Evolutionary conservation across 139 green algal genomes (phyloP).

Genomic region (Desmodesmus armatus): DNA sequence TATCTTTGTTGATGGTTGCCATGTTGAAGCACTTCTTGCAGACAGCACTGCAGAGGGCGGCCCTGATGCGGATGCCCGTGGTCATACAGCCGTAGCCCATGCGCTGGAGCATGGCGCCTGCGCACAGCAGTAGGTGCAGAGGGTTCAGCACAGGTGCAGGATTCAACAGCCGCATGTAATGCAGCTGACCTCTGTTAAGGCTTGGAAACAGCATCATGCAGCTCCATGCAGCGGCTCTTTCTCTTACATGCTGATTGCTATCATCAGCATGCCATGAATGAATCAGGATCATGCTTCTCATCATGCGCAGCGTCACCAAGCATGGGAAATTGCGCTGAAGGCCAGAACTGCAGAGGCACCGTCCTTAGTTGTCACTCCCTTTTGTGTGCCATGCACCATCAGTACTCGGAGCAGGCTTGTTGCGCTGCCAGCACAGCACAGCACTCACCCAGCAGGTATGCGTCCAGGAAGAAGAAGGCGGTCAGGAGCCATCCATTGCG

Average conservation of each 20-base stretch:
- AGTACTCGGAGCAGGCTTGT: neutral
- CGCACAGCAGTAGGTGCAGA: neutral
- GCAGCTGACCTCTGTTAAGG: too few species aligned
- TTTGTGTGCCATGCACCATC: too few species aligned
- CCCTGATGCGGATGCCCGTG: conserved; percentile 58
- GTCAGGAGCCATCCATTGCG: conserved; percentile 68
- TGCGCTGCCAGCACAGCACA: neutral
- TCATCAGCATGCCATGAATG: neutral
- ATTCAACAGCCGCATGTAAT: neutral
- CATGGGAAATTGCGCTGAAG: neutral
- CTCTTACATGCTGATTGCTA: too few species aligned
- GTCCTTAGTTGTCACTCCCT: too few species aligned
- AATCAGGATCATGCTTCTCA: neutral
- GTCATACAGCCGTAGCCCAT: conserved; percentile 69
- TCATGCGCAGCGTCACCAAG: neutral
- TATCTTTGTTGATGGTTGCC: conserved; percentile 60
- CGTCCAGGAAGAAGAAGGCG: conserved; percentile 68
- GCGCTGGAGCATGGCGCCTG: conserved; percentile 67
- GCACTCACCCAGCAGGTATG: conserved; percentile 60
- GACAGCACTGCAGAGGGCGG: conserved; percentile 64
- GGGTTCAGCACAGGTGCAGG: neutral
- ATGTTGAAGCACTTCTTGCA: conserved; percentile 69
- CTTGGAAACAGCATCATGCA: too few species aligned
- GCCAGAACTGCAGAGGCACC: too few species aligned
- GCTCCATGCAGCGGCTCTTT: too few species aligned